Conservation (phyloP, 495 filamentous ascomycete species). For the Aspergillus wentii region DNA sequence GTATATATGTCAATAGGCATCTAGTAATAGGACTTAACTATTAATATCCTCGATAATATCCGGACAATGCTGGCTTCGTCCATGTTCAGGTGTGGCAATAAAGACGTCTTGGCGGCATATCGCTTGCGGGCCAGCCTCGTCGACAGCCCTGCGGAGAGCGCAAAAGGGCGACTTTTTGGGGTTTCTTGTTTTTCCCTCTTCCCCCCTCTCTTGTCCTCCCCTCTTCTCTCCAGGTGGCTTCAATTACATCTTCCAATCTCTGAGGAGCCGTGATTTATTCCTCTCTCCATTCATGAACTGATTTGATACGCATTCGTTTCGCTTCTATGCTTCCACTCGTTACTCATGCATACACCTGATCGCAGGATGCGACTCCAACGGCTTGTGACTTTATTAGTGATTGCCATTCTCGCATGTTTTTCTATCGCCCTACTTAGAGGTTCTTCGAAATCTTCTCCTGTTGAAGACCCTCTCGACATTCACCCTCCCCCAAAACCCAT, state of each 20-base stretch:
- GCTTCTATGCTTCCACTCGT: conserved; percentile 2
- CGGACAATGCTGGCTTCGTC: no score
- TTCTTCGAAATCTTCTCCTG: conserved; percentile 9
- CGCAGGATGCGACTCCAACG: conserved; percentile 40
- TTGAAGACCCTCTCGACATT: conserved; percentile 5
- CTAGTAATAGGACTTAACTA: no score
- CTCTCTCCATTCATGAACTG: not conserved
- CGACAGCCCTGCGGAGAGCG: no score
- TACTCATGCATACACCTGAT: conserved; percentile 9
- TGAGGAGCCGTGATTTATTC: not conserved
- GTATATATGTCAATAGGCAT: no score
- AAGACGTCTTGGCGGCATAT: no score
- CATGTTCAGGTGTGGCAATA: no score
- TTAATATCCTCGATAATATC: no score
- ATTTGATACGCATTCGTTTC: not conserved
- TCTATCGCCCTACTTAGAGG: conserved; percentile 25
- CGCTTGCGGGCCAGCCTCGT: no score
- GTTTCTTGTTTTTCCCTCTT: not conserved
- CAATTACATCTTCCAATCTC: no score
- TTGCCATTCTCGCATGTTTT: conserved; percentile 28
- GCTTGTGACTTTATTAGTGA: conserved; percentile 24
- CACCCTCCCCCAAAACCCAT: conserved; percentile 23
- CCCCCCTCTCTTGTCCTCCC: conserved; percentile 1
- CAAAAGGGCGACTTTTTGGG: no score
- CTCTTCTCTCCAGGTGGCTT: not conserved